These are phyloP conservation scores for Venturiaceae sp. DNA, from an alignment of 2,329 filamentous ascomycete genomes.

Conservation along the genomic window DNA sequence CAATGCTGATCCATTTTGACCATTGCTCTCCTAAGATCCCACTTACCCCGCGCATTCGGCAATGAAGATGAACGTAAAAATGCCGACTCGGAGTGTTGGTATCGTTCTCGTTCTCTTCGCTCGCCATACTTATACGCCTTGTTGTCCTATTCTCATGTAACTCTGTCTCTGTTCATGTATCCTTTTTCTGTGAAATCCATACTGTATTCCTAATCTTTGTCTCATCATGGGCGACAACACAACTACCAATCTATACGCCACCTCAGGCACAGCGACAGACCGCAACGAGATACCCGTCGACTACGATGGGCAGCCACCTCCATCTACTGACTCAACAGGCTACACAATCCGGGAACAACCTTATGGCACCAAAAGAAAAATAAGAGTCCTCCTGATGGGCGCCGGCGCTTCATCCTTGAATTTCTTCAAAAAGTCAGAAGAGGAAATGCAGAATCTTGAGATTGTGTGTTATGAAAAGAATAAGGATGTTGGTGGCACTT, in stretches of 20 bases:
- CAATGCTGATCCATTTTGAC: background rate
- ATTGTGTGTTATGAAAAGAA: conserved; percentile 29
- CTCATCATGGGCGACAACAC: background rate
- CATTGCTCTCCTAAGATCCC: background rate
- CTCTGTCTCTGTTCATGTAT: background rate
- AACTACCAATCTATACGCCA: conserved; percentile 1
- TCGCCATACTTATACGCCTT: background rate
- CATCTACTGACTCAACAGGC: conserved; percentile 27
- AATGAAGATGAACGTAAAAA: background rate
- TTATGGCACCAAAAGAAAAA: conserved; percentile 29
- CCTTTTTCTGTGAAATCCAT: no score
- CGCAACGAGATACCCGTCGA: background rate
- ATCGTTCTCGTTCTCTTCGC: background rate
- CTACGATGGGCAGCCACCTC: conserved; percentile 15
- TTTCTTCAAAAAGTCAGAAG: conserved; percentile 33
- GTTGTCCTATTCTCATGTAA: background rate
- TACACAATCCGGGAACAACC: conserved; percentile 33
- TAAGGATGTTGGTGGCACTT: conserved; percentile 23
- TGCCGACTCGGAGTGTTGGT: background rate
- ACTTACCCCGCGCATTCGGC: background rate
- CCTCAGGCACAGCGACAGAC: conserved; percentile 1
- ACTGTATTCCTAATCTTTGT: background rate
- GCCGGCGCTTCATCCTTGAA: conserved; percentile 32
- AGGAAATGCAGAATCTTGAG: conserved; percentile 29
- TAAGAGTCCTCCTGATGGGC: conserved; percentile 33